Conservation (phyloP, 2,329 filamentous ascomycete species). For the Phialophora macrospora region DNA sequence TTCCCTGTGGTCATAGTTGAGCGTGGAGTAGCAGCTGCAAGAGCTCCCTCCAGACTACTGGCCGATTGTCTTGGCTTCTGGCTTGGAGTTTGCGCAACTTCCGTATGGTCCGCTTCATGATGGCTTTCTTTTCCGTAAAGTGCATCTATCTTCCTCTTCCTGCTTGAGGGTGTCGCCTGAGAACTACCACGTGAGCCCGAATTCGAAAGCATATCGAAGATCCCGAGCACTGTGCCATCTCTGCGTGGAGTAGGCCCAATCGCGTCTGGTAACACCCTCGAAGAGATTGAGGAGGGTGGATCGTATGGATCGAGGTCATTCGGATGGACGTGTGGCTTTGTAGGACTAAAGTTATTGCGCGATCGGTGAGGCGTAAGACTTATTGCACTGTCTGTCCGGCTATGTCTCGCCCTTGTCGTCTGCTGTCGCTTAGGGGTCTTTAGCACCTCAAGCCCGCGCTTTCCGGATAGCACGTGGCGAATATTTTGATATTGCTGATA, state of each 20-base stretch:
- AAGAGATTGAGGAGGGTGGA: slow-evolving; percentile 46
- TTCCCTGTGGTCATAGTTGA: slow-evolving; percentile 38
- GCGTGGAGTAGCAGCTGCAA: slow-evolving; percentile 22
- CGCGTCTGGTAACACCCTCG: slow-evolving; percentile 43
- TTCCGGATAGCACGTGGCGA: slow-evolving; percentile 42
- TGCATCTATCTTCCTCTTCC: slow-evolving; percentile 33
- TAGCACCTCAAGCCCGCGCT: slow-evolving; percentile 41
- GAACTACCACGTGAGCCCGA: slow-evolving; percentile 46
- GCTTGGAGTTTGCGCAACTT: slow-evolving; percentile 46
- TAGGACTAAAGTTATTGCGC: slow-evolving; percentile 42
- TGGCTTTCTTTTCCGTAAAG: slow-evolving; percentile 37
- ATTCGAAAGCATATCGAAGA: slow-evolving; percentile 55
- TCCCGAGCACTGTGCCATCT: slow-evolving; percentile 54
- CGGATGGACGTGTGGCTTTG: slow-evolving; percentile 46
- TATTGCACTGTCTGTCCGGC: slow-evolving; percentile 33
- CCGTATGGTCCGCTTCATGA: slow-evolving; percentile 27
- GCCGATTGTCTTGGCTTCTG: slow-evolving; percentile 37
- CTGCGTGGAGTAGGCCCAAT: slow-evolving; percentile 57
- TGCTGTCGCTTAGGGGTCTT: slow-evolving; percentile 40
- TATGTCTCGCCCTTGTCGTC: slow-evolving; percentile 14
- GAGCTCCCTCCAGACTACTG: slow-evolving; percentile 3
- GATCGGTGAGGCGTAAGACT: slow-evolving; percentile 30
- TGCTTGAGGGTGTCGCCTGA: slow-evolving; percentile 37
- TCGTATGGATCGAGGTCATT: slow-evolving; percentile 53
- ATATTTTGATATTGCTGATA: slow-evolving; percentile 55